A percentile compares a stretch with the other conserved stretches of the same genome.
phyloP scores from a whole-genome alignment of 2,329 filamentous ascomycete species.

The Fusarium sublunatum region DNA sequence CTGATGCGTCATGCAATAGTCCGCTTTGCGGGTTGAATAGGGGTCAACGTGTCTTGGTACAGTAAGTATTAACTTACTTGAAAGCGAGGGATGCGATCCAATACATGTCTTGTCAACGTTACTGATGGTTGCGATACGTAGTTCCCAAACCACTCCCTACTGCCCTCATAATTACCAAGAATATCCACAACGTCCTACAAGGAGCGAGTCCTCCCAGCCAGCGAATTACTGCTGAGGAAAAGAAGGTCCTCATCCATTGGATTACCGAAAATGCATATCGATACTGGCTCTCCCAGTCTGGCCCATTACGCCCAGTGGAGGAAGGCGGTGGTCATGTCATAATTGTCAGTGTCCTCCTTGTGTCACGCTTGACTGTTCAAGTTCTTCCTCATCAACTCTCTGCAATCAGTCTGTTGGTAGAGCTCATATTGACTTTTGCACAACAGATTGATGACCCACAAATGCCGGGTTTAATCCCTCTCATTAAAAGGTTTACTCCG shows the following conservation, averaged over 20 bases:
- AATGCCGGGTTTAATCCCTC: conserved; percentile 80
- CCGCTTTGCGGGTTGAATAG: conserved; percentile 73
- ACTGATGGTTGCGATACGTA: conserved; percentile 35
- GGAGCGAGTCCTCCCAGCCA: conserved; percentile 75
- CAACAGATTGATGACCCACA: conserved; percentile 79
- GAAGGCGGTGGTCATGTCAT: conserved; percentile 81
- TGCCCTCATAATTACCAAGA: conserved; percentile 87
- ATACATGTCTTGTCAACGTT: neutral
- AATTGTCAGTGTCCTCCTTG: conserved; percentile 61
- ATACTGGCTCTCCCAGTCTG: conserved; percentile 76
- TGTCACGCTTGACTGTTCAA: neutral
- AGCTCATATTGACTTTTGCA: neutral
- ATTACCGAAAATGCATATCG: conserved; percentile 76
- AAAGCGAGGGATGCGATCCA: neutral
- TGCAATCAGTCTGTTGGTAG: too few species aligned
- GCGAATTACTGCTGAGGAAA: conserved; percentile 70
- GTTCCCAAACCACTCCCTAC: conserved; percentile 83
- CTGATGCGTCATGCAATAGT: conserved; percentile 83
- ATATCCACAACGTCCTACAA: conserved; percentile 88
- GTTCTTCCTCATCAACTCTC: too few species aligned
- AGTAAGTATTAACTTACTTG: conserved; percentile 57
- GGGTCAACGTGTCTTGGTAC: conserved; percentile 79
- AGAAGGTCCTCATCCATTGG: conserved; percentile 74
- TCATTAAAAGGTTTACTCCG: conserved; percentile 77
- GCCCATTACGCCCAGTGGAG: conserved; percentile 71